phyloP scores from a whole-genome alignment of 1,284 basidiomycete genomes.

The Lentinula novae-zelandiae region DNA sequence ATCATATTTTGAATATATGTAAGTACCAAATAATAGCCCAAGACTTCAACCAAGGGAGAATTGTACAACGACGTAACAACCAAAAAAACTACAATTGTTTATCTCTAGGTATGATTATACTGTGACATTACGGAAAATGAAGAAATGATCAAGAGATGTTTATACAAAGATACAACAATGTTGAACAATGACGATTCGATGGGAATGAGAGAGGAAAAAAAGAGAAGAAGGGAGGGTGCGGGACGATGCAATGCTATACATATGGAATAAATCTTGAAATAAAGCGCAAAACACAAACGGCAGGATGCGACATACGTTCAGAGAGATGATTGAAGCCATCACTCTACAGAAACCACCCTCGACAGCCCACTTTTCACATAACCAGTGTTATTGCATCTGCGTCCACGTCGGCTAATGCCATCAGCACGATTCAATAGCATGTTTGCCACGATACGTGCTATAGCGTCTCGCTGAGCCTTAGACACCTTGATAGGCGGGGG shows the following conservation, averaged over 20 bases:
- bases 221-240: background rate
- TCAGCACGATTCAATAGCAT: constrained; percentile 15
- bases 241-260: constrained; percentile 10
- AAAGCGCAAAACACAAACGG: background rate
- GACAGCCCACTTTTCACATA: constrained; percentile 14
- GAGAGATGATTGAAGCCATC: background rate
- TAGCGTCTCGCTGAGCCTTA: constrained; percentile 4
- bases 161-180: constrained; percentile 12
- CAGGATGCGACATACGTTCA: background rate
- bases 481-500: background rate
- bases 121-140: background rate
- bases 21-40: constrained; percentile 8
- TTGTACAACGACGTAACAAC: constrained; percentile 1
- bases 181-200: background rate
- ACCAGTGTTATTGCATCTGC: constrained; percentile 1
- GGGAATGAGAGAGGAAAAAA: background rate
- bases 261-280: constrained; percentile 11
- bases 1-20: background rate
- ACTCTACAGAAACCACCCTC: constrained; percentile 13
- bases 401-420: constrained; percentile 3
- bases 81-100: constrained; percentile 4
- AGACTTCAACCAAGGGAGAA: constrained; percentile 1
- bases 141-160: background rate
- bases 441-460: constrained; percentile 11
- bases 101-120: constrained; percentile 1